Evolutionary conservation across 495 filamentous ascomycete species (phyloP).

Genomic region (Penicillium paxilli): DNA sequence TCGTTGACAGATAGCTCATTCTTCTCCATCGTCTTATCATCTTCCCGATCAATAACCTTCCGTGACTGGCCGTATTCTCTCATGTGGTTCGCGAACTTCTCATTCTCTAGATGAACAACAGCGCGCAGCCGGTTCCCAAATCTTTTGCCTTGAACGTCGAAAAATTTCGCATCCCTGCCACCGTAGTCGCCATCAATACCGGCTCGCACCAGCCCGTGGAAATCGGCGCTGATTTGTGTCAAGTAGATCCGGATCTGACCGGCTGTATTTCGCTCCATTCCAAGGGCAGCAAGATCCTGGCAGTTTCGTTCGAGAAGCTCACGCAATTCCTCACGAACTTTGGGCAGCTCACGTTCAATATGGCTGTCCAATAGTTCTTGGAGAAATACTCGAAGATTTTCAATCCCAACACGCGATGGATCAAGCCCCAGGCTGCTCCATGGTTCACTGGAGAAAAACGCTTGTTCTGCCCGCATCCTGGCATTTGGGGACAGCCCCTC

Average conservation of each 20-base stretch:
- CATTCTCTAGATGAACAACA: conserved; percentile 22
- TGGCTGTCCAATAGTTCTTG: conserved; percentile 25
- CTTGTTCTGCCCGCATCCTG: conserved; percentile 7
- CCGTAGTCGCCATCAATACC: conserved; percentile 24
- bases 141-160: background rate
- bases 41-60: conserved; percentile 18
- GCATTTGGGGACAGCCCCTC: conserved; percentile 2
- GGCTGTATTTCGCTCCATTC: conserved; percentile 10
- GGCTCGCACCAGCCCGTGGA: conserved; percentile 13
- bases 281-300: conserved; percentile 14
- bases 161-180: conserved; percentile 12
- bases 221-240: conserved; percentile 15
- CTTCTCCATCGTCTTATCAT: too few species aligned
- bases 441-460: conserved; percentile 17
- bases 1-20: too few species aligned
- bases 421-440: conserved; percentile 23
- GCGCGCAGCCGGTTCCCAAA: conserved; percentile 17
- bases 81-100: conserved; percentile 21
- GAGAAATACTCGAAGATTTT: conserved; percentile 22
- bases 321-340: conserved; percentile 20
- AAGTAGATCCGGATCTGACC: conserved; percentile 24
- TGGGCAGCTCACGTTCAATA: conserved; percentile 28
- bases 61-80: conserved; percentile 14
- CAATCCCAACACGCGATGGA: conserved; percentile 20
- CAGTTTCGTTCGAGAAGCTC: conserved; percentile 4